Percentiles rank a stretch among this genome's conserved stretches.
Evolutionary conservation across 805 yeast genomes (phyloP).

Genomic region (Pichia nakasei): DNA sequence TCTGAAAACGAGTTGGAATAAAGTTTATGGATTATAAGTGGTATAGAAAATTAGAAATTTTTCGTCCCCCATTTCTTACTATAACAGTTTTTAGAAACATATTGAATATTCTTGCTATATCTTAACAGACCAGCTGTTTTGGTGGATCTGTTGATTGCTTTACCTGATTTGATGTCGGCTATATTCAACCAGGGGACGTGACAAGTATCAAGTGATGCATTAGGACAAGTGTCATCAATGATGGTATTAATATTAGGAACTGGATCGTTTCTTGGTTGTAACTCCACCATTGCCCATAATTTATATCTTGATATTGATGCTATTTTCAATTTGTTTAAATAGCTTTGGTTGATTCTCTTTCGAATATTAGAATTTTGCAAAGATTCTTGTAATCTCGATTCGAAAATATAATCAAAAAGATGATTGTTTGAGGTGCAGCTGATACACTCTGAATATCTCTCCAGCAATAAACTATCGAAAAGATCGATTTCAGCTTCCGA

Average conservation of each 20-base stretch:
- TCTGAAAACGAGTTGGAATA: neutral
- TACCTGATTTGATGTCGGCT: slow-evolving; percentile 6
- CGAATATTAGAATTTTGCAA: neutral
- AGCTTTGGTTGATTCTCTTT: neutral
- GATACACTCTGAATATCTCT: slow-evolving; percentile 1
- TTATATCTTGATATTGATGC: slow-evolving; percentile 38
- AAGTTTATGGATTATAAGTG: too few relatives aligned
- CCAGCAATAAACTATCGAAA: slow-evolving; percentile 15
- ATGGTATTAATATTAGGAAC: slow-evolving; percentile 6
- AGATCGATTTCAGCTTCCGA: slow-evolving; percentile 30
- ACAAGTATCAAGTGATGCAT: slow-evolving; percentile 2
- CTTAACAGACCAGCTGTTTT: slow-evolving; percentile 5
- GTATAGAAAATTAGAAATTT: too few relatives aligned
- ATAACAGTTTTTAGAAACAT: slow-evolving; percentile 4
- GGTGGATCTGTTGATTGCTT: slow-evolving; percentile 3
- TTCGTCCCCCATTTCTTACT: slow-evolving; percentile 9
- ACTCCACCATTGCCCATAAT: slow-evolving; percentile 43
- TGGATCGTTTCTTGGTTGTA: slow-evolving; percentile 41
- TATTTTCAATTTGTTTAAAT: slow-evolving; percentile 20
- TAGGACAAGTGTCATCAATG: slow-evolving; percentile 1
- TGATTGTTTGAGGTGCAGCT: neutral
- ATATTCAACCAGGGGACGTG: slow-evolving; percentile 11
- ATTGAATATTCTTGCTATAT: slow-evolving; percentile 8
- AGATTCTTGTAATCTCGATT: slow-evolving; percentile 1
- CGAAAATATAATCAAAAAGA: slow-evolving; percentile 1